These are phyloP conservation scores for Iberis pinnata DNA, from an alignment of 345 rosid species.

Conservation along the genomic window DNA sequence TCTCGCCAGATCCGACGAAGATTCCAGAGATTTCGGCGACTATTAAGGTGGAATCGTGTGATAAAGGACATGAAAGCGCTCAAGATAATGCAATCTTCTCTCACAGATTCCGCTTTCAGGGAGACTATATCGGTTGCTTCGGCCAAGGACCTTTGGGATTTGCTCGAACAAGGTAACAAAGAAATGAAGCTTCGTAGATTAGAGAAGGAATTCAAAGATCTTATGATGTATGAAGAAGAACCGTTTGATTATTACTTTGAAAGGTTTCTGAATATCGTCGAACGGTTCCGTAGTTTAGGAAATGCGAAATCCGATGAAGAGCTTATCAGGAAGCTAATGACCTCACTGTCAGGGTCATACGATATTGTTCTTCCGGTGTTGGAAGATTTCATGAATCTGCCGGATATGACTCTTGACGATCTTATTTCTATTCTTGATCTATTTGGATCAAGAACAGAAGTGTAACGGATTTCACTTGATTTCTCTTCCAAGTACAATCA, in stretches of 20 bases:
- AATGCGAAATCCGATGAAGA: not conserved
- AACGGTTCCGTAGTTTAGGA: not conserved
- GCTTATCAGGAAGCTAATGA: constrained; percentile 1
- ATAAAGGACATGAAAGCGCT: constrained; percentile 5
- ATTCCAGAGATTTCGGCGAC: constrained; percentile 9
- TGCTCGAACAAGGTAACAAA: not conserved
- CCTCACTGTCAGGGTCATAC: not conserved
- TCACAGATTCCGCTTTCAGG: constrained; percentile 16
- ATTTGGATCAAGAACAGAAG: not conserved
- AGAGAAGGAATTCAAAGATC: constrained; percentile 14
- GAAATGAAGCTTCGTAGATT: not conserved
- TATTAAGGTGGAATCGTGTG: not conserved
- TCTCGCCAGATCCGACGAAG: constrained; percentile 13
- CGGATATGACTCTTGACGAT: constrained; percentile 1
- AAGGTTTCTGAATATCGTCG: not conserved
- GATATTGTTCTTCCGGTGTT: not conserved
- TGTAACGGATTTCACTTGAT: not conserved
- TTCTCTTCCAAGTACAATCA: too few relatives aligned
- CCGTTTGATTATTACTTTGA: not conserved
- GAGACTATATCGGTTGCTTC: constrained; percentile 1
- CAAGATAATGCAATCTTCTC: constrained; percentile 15
- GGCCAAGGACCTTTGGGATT: constrained; percentile 18
- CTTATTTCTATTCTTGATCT: not conserved
- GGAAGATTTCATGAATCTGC: not conserved
- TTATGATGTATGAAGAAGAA: constrained; percentile 14